A percentile compares a stretch with the other conserved stretches of the same genome.
These are phyloP conservation scores for Debaryomycetaceae sp. DNA, from an alignment of 1,139 yeast species.

Conservation along the genomic window DNA sequence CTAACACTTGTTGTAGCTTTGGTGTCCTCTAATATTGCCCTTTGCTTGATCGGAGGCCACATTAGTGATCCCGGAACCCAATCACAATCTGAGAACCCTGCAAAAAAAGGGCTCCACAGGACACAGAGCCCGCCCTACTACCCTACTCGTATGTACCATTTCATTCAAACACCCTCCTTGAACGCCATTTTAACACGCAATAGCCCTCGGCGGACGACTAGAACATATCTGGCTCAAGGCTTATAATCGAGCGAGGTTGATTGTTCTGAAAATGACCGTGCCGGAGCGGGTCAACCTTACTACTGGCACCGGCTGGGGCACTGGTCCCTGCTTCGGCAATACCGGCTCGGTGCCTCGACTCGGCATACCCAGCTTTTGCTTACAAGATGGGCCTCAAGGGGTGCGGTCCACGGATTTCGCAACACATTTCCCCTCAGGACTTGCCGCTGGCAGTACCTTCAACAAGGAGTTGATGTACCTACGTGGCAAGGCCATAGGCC, in stretches of 20 bases:
- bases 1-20: too few relatives aligned
- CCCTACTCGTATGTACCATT: slow-evolving; percentile 24
- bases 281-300: slow-evolving; percentile 53
- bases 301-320: slow-evolving; percentile 57
- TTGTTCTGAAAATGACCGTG: slow-evolving; percentile 43
- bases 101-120: too few relatives aligned
- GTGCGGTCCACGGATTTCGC: slow-evolving; percentile 48
- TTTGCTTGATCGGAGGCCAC: too few relatives aligned
- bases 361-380: slow-evolving; percentile 46
- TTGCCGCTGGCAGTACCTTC: slow-evolving; percentile 50
- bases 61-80: too few relatives aligned
- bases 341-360: slow-evolving; percentile 50
- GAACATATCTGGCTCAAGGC: slow-evolving; percentile 46
- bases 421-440: slow-evolving; percentile 48
- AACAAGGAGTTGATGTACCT: slow-evolving; percentile 40
- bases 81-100: too few relatives aligned
- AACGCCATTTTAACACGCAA: neutral
- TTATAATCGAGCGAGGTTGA: slow-evolving; percentile 41
- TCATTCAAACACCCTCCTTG: neutral
- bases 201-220: slow-evolving; percentile 33
- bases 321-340: slow-evolving; percentile 56
- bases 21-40: too few relatives aligned
- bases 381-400: slow-evolving; percentile 60
- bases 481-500: slow-evolving; percentile 49
- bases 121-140: slow-evolving; percentile 21